Evolutionary conservation across 1,284 basidiomycete genomes (phyloP).

Genomic region (Gomphus bonarii): DNA sequence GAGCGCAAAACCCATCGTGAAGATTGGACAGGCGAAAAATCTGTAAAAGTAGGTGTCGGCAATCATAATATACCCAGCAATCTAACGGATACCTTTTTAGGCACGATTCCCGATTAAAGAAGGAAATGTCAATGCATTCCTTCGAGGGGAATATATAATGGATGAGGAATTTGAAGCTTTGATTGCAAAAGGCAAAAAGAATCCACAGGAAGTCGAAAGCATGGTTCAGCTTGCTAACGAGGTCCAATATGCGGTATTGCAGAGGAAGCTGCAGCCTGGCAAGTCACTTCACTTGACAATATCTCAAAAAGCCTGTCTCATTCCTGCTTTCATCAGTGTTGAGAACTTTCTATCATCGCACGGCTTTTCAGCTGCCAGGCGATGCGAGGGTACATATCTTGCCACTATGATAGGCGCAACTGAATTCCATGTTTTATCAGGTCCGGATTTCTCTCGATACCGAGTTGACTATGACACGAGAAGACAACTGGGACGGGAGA

Average conservation of each 20-base stretch:
- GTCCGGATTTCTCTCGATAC: constrained; percentile 93
- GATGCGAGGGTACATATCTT: constrained; percentile 73
- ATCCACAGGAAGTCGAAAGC: constrained; percentile 82
- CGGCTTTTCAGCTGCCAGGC: constrained; percentile 96
- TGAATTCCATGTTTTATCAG: not conserved
- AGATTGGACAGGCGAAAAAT: constrained; percentile 99
- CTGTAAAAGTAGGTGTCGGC: constrained; percentile 55
- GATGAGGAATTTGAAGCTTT: constrained; percentile 90
- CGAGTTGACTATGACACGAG: constrained; percentile 86
- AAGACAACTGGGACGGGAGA: constrained; percentile 93
- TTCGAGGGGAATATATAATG: constrained; percentile 86
- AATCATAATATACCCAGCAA: not conserved
- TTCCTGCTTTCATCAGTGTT: constrained; percentile 46
- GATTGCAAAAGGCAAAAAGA: constrained; percentile 89
- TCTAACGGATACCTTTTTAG: not conserved
- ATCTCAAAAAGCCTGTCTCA: constrained; percentile 7
- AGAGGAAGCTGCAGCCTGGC: constrained; percentile 80
- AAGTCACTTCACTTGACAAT: constrained; percentile 17
- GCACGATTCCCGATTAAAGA: constrained; percentile 97
- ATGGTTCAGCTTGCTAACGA: constrained; percentile 97
- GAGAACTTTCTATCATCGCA: constrained; percentile 99
- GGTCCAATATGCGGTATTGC: constrained; percentile 86
- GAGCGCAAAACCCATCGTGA: constrained; percentile 98
- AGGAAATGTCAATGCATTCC: constrained; percentile 87
- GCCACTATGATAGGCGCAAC: no score